Percentiles rank a stretch among this genome's conserved stretches.
Evolutionary conservation across 352 stramenopile genomes (phyloP).

Genomic region (Phytophthora aleatoria): DNA sequence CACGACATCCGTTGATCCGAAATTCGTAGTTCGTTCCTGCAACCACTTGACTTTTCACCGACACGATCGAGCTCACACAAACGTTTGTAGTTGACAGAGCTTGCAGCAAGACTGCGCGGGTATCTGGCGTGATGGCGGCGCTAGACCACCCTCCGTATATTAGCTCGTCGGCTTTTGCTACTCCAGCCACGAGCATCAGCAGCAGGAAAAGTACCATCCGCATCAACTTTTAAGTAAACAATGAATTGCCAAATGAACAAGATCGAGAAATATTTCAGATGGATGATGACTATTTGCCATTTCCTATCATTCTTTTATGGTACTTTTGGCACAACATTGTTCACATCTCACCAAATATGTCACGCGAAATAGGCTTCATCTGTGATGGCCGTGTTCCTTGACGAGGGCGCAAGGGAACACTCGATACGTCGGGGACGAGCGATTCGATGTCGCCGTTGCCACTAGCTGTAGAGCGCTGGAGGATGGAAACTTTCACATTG

Average conservation of each 20-base stretch:
- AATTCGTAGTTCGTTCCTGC: conserved; percentile 31
- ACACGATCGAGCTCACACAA: conserved; percentile 21
- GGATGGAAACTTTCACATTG: conserved; percentile 41
- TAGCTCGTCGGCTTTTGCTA: neutral
- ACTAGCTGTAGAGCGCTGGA: conserved; percentile 28
- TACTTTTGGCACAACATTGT: conserved; percentile 14
- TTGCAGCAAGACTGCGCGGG: conserved; percentile 19
- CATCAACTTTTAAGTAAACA: too few relatives aligned
- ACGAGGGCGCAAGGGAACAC: conserved; percentile 12
- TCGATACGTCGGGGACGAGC: conserved; percentile 40
- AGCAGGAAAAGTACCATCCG: neutral
- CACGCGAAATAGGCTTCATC: conserved; percentile 45
- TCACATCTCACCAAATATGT: conserved; percentile 47
- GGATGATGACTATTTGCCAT: conserved; percentile 3
- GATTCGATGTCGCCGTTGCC: conserved; percentile 50
- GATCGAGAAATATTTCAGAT: conserved; percentile 7
- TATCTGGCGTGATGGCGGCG: conserved; percentile 9
- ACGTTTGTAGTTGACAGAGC: conserved; percentile 16
- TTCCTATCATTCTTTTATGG: conserved; percentile 21
- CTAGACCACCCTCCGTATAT: conserved; percentile 22
- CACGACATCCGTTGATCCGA: conserved; percentile 22
- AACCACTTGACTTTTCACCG: conserved; percentile 23
- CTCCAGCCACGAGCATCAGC: neutral
- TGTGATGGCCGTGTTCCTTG: conserved; percentile 12
- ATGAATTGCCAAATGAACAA: neutral